phyloP scores from a whole-genome alignment of 2,329 filamentous ascomycete species.

The Colletotrichum gigasporum region DNA sequence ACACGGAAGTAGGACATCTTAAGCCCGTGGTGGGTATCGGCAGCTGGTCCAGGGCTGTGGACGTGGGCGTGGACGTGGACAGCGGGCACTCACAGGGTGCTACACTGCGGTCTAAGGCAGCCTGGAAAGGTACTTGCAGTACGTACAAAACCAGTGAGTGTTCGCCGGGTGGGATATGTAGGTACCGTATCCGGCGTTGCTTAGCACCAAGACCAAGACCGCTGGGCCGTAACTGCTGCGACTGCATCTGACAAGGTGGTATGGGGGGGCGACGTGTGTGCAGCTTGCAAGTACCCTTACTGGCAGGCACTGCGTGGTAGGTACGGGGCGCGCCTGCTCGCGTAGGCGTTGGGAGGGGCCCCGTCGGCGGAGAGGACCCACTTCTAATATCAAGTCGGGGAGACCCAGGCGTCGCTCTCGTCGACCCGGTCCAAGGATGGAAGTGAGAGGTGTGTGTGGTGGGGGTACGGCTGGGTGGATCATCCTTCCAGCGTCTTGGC shows the following conservation, averaged over 20 bases:
- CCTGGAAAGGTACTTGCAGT: neutral
- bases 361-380: neutral
- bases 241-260: slow-evolving; percentile 10
- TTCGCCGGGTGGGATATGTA: slow-evolving; percentile 12
- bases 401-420: neutral
- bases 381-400: slow-evolving; percentile 14
- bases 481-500: slow-evolving; percentile 1
- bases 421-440: neutral
- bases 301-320: no score
- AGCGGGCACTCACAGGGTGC: no score
- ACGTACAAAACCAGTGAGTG: neutral
- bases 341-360: no score
- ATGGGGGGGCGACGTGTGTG: no score
- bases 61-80: neutral
- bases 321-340: no score
- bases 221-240: no score
- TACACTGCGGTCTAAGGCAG: neutral
- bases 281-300: no score
- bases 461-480: slow-evolving; percentile 25
- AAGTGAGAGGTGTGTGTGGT: neutral
- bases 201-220: neutral
- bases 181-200: slow-evolving; percentile 16
- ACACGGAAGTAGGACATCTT: slow-evolving; percentile 25
- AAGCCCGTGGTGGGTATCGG: slow-evolving; percentile 19
- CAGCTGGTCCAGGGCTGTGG: neutral